A percentile compares a stretch with the other conserved stretches of the same genome.
Evolutionary conservation across 2,329 filamentous ascomycete species (phyloP).

Genomic region (Cordyceps cicadae): DNA sequence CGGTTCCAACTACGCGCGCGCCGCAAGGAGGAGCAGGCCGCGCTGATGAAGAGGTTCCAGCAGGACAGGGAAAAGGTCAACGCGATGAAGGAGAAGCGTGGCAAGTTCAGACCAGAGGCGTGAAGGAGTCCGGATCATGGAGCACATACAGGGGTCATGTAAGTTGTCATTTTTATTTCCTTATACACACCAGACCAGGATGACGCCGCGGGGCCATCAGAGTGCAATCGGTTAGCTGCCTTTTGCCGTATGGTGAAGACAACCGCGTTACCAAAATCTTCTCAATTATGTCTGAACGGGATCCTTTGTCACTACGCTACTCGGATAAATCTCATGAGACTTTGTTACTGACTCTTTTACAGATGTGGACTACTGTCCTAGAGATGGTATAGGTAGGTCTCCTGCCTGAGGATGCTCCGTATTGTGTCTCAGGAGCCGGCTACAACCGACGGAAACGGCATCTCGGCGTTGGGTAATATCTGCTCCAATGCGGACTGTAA

Average conservation of each 20-base stretch:
- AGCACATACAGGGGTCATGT: not conserved
- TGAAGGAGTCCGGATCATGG: constrained; percentile 18
- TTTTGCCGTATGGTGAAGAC: constrained; percentile 45
- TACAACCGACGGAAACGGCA: not conserved
- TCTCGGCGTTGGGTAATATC: not conserved
- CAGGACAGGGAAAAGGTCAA: constrained; percentile 65
- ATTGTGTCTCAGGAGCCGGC: not conserved
- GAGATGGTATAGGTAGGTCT: not conserved
- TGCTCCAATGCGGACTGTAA: not conserved
- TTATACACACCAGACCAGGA: constrained; percentile 25
- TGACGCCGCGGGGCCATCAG: constrained; percentile 49
- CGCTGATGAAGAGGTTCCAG: constrained; percentile 63
- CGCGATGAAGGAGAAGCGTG: constrained; percentile 60
- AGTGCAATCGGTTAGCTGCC: constrained; percentile 19
- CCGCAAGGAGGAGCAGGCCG: constrained; percentile 64
- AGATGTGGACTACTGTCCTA: not conserved
- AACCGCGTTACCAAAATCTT: constrained; percentile 57
- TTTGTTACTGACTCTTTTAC: not conserved
- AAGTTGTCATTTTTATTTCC: not conserved
- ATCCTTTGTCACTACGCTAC: not conserved
- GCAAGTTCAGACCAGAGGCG: constrained; percentile 49
- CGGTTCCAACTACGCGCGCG: constrained; percentile 74
- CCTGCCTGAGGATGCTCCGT: not conserved
- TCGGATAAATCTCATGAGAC: not conserved
- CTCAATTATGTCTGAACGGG: constrained; percentile 50